phyloP scores from a whole-genome alignment of 805 yeast genomes.

The Candida maesae region DNA sequence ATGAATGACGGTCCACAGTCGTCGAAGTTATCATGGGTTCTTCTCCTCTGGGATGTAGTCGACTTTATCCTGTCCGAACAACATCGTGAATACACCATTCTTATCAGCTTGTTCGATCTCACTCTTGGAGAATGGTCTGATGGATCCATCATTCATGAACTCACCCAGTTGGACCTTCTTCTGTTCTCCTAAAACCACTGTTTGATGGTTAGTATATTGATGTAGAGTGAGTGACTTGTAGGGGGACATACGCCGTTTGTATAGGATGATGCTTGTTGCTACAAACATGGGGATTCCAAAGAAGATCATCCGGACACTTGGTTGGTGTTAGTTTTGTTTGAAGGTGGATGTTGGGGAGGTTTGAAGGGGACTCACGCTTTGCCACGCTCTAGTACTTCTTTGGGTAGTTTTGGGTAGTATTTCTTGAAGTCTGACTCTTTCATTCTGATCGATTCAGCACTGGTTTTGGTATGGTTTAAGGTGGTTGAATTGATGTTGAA shows the following conservation, averaged over 20 bases:
- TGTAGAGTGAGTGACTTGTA: too few relatives aligned
- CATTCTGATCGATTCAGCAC: too few relatives aligned
- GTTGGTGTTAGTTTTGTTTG: not conserved
- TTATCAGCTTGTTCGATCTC: slow-evolving; percentile 24
- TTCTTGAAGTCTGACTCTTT: slow-evolving; percentile 21
- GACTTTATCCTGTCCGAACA: slow-evolving; percentile 26
- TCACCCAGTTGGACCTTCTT: slow-evolving; percentile 25
- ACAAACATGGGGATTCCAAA: slow-evolving; percentile 22
- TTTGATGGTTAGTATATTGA: not conserved
- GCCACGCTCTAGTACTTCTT: slow-evolving; percentile 21
- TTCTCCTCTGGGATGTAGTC: slow-evolving; percentile 18
- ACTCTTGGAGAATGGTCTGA: slow-evolving; percentile 19
- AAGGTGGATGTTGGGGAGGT: too few relatives aligned
- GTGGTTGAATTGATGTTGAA: too few relatives aligned
- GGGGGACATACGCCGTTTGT: slow-evolving; percentile 22
- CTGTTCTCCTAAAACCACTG: slow-evolving; percentile 21
- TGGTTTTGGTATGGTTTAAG: too few relatives aligned
- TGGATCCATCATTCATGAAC: slow-evolving; percentile 23
- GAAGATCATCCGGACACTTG: slow-evolving; percentile 21
- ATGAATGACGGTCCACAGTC: too few relatives aligned
- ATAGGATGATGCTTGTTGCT: slow-evolving; percentile 18
- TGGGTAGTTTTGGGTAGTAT: slow-evolving; percentile 21
- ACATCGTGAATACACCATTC: slow-evolving; percentile 16
- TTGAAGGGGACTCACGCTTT: slow-evolving; percentile 19
- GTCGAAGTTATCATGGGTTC: not conserved